A percentile compares a stretch with the other conserved stretches of the same genome.
These are phyloP conservation scores for Ustilago crameri DNA, from an alignment of 1,284 basidiomycete genomes.

Conservation along the genomic window DNA sequence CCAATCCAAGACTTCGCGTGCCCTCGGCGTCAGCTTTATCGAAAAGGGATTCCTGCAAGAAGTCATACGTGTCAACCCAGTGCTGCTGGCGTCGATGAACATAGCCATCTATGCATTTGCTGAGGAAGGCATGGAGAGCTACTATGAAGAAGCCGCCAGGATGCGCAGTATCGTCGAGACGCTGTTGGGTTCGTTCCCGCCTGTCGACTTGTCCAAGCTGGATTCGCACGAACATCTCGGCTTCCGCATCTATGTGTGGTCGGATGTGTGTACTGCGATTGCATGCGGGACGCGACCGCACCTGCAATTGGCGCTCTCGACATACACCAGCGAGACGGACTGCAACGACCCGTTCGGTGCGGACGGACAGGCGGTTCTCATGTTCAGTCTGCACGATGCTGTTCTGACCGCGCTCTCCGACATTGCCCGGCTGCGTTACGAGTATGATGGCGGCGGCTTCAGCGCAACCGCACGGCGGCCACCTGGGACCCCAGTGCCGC, in stretches of 20 bases:
- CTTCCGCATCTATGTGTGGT: slow-evolving; percentile 40
- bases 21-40: slow-evolving; percentile 26
- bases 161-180: slow-evolving; percentile 31
- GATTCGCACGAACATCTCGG: slow-evolving; percentile 28
- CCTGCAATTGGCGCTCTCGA: slow-evolving; percentile 31
- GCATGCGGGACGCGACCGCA: slow-evolving; percentile 37
- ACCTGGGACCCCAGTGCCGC: slow-evolving; percentile 19
- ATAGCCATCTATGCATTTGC: slow-evolving; percentile 45
- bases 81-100: slow-evolving; percentile 37
- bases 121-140: slow-evolving; percentile 38
- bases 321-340: slow-evolving; percentile 2
- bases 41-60: slow-evolving; percentile 38
- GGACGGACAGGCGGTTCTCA: slow-evolving; percentile 2
- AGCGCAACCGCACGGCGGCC: slow-evolving; percentile 11
- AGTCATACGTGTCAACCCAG: slow-evolving; percentile 20
- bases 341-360: not conserved
- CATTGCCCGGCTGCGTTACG: slow-evolving; percentile 35
- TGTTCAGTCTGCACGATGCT: slow-evolving; percentile 27
- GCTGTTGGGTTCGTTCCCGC: slow-evolving; percentile 29
- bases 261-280: slow-evolving; percentile 32
- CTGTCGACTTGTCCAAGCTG: slow-evolving; percentile 32
- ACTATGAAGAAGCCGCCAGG: slow-evolving; percentile 31
- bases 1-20: slow-evolving; percentile 23
- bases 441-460: slow-evolving; percentile 40
- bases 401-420: slow-evolving; percentile 35